Conservation (phyloP, 2,329 filamentous ascomycete genomes). For the Sarocladiaceae sp. region DNA sequence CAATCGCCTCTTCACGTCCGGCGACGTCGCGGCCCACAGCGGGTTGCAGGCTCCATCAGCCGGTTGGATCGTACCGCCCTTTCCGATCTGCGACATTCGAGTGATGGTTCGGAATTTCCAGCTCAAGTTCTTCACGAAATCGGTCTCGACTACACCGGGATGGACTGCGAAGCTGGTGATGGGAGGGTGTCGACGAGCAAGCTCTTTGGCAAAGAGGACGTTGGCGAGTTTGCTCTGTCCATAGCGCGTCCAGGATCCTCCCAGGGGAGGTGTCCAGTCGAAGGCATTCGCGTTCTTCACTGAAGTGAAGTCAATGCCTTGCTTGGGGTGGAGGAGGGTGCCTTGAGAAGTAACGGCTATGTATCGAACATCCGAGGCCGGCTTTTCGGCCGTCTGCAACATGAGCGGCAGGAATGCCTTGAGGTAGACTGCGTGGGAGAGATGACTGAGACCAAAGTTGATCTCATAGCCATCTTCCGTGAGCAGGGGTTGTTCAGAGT, state of each 20-base stretch:
- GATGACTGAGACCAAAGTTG: slow-evolving; percentile 45
- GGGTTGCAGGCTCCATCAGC: slow-evolving; percentile 26
- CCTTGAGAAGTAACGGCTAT: slow-evolving; percentile 22
- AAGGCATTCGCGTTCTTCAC: slow-evolving; percentile 15
- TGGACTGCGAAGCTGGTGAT: slow-evolving; percentile 43
- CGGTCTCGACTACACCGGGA: slow-evolving; percentile 36
- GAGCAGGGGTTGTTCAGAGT: slow-evolving; percentile 29
- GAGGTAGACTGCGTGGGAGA: slow-evolving; percentile 42
- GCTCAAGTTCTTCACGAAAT: slow-evolving; percentile 15
- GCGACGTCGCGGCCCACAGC: slow-evolving; percentile 25
- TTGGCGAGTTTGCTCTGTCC: slow-evolving; percentile 47
- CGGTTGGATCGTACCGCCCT: slow-evolving; percentile 17
- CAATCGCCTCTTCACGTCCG: slow-evolving; percentile 15
- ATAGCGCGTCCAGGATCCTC: slow-evolving; percentile 31
- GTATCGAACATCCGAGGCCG: slow-evolving; percentile 21
- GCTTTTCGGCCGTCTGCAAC: slow-evolving; percentile 19
- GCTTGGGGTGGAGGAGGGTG: slow-evolving; percentile 20
- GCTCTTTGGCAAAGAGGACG: slow-evolving; percentile 39
- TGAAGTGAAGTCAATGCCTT: slow-evolving; percentile 24
- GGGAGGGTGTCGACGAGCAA: slow-evolving; percentile 38
- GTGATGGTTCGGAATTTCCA: slow-evolving; percentile 13
- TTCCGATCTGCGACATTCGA: slow-evolving; percentile 12
- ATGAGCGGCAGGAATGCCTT: slow-evolving; percentile 30
- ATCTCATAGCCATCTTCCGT: slow-evolving; percentile 44
- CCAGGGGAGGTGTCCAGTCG: slow-evolving; percentile 28